A percentile compares a stretch with the other conserved stretches of the same genome.
Evolutionary conservation across 306 rosid species (phyloP).

Genomic region (Cicer bijugum): DNA sequence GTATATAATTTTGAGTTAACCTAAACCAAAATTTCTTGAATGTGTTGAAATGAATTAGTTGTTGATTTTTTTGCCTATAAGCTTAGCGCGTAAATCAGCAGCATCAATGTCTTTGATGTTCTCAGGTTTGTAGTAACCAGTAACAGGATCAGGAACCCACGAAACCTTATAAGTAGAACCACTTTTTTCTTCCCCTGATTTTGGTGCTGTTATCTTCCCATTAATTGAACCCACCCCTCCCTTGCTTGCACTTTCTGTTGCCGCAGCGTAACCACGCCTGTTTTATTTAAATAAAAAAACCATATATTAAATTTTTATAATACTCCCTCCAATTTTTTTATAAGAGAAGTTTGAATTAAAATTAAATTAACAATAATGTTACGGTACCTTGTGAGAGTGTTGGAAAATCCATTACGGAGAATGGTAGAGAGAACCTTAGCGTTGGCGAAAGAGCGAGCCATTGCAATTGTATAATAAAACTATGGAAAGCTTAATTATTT

Average conservation of each 20-base stretch:
- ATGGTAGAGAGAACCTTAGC: conserved; percentile 62
- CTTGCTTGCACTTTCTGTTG: conserved; percentile 56
- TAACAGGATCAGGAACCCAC: conserved; percentile 91
- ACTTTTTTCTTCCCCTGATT: conserved; percentile 52
- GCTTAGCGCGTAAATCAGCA: conserved; percentile 73
- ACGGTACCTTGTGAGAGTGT: conserved; percentile 58
- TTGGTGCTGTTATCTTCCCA: conserved; percentile 43
- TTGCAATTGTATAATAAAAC: conserved; percentile 23
- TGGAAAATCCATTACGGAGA: conserved; percentile 55
- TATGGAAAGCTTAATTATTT: conserved; percentile 43
- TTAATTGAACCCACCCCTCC: conserved; percentile 45
- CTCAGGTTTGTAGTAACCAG: conserved; percentile 84
- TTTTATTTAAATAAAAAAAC: not conserved
- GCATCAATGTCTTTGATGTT: conserved; percentile 68
- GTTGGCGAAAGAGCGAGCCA: conserved; percentile 87
- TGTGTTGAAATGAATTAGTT: not conserved
- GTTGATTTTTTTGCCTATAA: conserved; percentile 55
- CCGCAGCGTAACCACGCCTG: conserved; percentile 79
- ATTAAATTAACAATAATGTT: not conserved
- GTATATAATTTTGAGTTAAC: no score
- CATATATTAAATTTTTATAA: not conserved
- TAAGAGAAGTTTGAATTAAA: not conserved
- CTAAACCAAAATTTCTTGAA: not conserved
- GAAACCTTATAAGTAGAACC: conserved; percentile 56
- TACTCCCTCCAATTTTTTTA: no score